A percentile compares a stretch with the other conserved stretches of the same genome.
Evolutionary conservation across 768 basidiomycete species (phyloP).

Genomic region (Lentinus tigrinus): DNA sequence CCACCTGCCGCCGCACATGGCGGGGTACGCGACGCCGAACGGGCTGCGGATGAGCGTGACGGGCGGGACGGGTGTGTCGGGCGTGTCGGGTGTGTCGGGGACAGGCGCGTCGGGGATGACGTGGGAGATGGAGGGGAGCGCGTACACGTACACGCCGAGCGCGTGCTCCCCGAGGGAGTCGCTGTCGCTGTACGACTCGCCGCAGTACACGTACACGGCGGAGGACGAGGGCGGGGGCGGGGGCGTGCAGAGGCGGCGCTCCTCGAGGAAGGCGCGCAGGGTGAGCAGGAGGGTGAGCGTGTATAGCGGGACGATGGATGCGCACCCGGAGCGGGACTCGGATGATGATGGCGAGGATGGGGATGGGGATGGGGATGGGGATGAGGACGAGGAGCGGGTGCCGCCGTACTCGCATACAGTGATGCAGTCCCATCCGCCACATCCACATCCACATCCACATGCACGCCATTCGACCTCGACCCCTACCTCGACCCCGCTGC

Average conservation of each 20-base stretch:
- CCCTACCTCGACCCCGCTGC: too few species aligned
- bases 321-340: constrained; percentile 9
- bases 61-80: neutral
- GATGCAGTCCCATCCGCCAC: neutral
- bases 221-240: constrained; percentile 3
- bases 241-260: neutral
- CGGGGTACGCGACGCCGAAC: neutral
- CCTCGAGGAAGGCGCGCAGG: constrained; percentile 1
- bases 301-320: constrained; percentile 8
- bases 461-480: neutral
- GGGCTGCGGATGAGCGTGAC: neutral
- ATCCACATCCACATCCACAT: constrained; percentile 2
- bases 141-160: constrained; percentile 14
- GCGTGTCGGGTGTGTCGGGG: neutral
- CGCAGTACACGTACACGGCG: constrained; percentile 15
- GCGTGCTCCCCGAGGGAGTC: constrained; percentile 13
- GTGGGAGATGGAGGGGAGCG: constrained; percentile 11
- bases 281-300: constrained; percentile 4
- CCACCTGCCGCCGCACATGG: constrained; percentile 1
- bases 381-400: constrained; percentile 9
- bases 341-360: neutral
- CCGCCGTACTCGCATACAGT: constrained; percentile 19
- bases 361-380: neutral
- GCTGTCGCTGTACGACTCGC: constrained; percentile 14
- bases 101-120: neutral